Evolutionary conservation across 768 basidiomycete species (phyloP), one percentile per base, ranked within the genome.

Genomic region (Psilocybe tampanensis): DNA sequence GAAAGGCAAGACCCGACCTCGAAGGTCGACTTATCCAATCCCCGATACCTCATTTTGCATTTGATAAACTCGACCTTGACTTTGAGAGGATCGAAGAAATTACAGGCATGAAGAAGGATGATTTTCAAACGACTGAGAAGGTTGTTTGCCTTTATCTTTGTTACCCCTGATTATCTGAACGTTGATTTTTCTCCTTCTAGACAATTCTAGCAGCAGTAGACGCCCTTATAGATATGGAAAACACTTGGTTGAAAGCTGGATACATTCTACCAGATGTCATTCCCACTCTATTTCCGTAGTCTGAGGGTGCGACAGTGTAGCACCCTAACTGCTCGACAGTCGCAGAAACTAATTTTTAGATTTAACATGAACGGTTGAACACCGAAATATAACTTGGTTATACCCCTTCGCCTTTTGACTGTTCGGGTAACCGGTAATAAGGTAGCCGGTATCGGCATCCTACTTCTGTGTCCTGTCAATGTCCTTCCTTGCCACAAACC

Each of bases 71-170:
- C 23, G 68, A 69, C 21, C 50, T 72, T 33, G 70, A 75, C 54
- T 71, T 68, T 44, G 54, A 45, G 32, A 59, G 70, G 32, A 58
- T 76, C 2, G 68, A 73, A 53, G 58, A 68, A 51, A 68, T 77
- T 6, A 42, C 71, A 8, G 73, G 76, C 3, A 56, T 76, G 62
- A 66, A 64, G 52, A 65, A 69, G 49, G 64, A 62, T 33, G 71
- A 76, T n/a, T 76, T 73, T 41, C 52, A 59, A 17, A 57, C 63
- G 7, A 18, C 65, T 1, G 68, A 74, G 51, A 59, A 62, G 60
- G 63, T 62, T 9, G 60, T 55, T 15, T 13, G n/a, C 24, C n/a
- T n/a, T n/a, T n/a, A n/a, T 23, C 44, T 47, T 41, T 9, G 9
- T 52, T 43, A 5, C 8, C 23, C 3, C 42, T 15, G 24, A n/a